phyloP scores from a whole-genome alignment of 768 basidiomycete genomes.

The Trametes meyenii region DNA sequence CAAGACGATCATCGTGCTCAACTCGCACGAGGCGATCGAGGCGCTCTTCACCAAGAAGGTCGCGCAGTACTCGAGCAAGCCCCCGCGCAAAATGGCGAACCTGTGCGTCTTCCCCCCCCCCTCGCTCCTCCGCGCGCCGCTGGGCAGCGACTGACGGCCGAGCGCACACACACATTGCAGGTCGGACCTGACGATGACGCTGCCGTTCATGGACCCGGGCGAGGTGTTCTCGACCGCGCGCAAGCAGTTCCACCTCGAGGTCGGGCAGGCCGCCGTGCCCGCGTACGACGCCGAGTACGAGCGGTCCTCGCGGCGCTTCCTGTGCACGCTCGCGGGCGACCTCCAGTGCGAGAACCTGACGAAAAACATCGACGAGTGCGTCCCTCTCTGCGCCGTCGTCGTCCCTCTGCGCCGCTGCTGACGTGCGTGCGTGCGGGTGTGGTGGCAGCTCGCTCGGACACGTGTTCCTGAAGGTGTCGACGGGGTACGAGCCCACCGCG shows the following conservation, averaged over 20 bases:
- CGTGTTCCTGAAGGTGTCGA: constrained; percentile 22
- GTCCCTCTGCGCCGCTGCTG: background rate
- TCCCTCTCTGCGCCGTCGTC: background rate
- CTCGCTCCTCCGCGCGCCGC: background rate
- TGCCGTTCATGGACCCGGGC: constrained; percentile 27
- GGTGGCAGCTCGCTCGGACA: constrained; percentile 14
- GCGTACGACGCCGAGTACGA: constrained; percentile 21
- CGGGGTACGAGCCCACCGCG: constrained; percentile 19
- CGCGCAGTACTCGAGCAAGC: constrained; percentile 22
- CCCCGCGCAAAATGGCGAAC: constrained; percentile 21
- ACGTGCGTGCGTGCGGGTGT: background rate
- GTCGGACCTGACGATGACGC: constrained; percentile 21
- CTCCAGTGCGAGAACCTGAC: background rate
- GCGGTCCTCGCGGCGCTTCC: constrained; percentile 8
- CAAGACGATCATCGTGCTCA: constrained; percentile 25
- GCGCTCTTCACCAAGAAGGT: constrained; percentile 22
- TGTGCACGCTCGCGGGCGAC: constrained; percentile 12
- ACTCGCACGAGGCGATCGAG: constrained; percentile 24
- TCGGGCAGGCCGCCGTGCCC: constrained; percentile 11
- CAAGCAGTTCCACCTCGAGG: constrained; percentile 21
- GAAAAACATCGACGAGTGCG: constrained; percentile 14
- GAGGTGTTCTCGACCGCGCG: constrained; percentile 20
- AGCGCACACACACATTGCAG: too few relatives aligned
- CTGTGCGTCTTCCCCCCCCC: constrained; percentile 7
- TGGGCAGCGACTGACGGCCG: background rate